These are phyloP conservation scores for Aristolochia contorta DNA, from an alignment of 164 flowering plant genomes.

Conservation along the genomic window DNA sequence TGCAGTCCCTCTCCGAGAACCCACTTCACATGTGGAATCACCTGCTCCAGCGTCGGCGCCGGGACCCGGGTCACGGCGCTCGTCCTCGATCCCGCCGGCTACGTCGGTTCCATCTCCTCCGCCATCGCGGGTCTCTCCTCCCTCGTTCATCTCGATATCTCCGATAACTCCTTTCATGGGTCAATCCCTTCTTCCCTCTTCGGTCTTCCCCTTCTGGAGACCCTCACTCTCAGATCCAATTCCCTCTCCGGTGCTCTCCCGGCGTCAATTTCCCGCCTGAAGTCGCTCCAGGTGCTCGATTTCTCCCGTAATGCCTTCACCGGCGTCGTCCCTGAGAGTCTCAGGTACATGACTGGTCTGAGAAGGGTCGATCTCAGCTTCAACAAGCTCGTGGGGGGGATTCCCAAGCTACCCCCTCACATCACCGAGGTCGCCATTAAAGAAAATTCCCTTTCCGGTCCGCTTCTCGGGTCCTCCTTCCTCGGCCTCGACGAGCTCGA, in stretches of 20 bases:
- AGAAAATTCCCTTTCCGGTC: conserved; percentile 49
- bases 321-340: conserved; percentile 38
- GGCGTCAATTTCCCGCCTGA: conserved; percentile 28
- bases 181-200: conserved; percentile 45
- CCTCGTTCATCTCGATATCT: conserved; percentile 44
- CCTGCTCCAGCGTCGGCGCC: conserved; percentile 40
- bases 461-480: conserved; percentile 31
- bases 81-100: conserved; percentile 58
- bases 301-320: conserved; percentile 50
- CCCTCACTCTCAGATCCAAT: conserved; percentile 46
- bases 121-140: conserved; percentile 49
- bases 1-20: conserved; percentile 46
- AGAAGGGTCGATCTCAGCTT: conserved; percentile 60
- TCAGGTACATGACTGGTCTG: conserved; percentile 23
- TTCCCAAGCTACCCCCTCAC: conserved; percentile 57
- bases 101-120: conserved; percentile 58
- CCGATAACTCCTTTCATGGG: conserved; percentile 61
- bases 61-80: conserved; percentile 36
- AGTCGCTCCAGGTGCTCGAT: conserved; percentile 40
- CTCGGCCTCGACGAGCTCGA: conserved; percentile 32
- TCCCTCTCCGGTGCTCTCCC: conserved; percentile 58
- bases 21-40: conserved; percentile 55
- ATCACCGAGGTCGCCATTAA: conserved; percentile 46
- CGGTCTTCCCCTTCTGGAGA: conserved; percentile 40
- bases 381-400: conserved; percentile 50